phyloP scores from a whole-genome alignment of 176 grass and related monocot species.

The Bothriochloa decipiens region DNA sequence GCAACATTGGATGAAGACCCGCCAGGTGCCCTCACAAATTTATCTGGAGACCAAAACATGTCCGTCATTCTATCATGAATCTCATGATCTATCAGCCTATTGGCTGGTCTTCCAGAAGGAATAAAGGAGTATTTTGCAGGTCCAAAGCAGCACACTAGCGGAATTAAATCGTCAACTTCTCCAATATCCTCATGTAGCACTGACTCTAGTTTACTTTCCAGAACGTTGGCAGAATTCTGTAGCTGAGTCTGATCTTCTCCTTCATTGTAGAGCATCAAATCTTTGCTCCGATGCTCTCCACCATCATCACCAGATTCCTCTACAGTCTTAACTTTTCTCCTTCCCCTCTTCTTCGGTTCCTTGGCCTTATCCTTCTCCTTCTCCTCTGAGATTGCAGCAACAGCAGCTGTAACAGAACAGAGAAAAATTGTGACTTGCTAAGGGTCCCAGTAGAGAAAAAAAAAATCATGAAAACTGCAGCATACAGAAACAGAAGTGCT shows the following conservation, averaged over 20 bases:
- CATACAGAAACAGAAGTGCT: neutral
- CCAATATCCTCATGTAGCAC: slow-evolving; percentile 47
- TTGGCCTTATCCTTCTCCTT: slow-evolving; percentile 46
- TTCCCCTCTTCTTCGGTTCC: slow-evolving; percentile 63
- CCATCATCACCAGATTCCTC: slow-evolving; percentile 33
- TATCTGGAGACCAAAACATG: slow-evolving; percentile 74
- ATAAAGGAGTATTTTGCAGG: slow-evolving; percentile 74
- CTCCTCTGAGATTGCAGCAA: slow-evolving; percentile 33
- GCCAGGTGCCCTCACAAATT: slow-evolving; percentile 82
- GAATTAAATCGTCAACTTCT: slow-evolving; percentile 49
- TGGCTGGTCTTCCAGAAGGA: slow-evolving; percentile 75
- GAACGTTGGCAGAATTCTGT: slow-evolving; percentile 1
- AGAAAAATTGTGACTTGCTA: slow-evolving; percentile 1
- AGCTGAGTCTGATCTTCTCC: slow-evolving; percentile 6
- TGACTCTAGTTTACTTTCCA: slow-evolving; percentile 49
- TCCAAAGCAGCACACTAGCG: slow-evolving; percentile 90
- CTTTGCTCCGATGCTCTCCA: slow-evolving; percentile 29
- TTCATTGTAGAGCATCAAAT: slow-evolving; percentile 15
- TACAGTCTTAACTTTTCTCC: slow-evolving; percentile 44
- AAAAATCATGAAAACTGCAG: neutral
- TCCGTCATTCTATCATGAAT: slow-evolving; percentile 74
- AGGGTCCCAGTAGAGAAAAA: neutral
- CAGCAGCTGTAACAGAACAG: slow-evolving; percentile 42
- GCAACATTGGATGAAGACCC: slow-evolving; percentile 80
- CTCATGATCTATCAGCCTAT: slow-evolving; percentile 70